Percentiles rank a stretch among this genome's conserved stretches.
Evolutionary conservation across 108 stramenopile species (phyloP).

Genomic region (Conticribra guillardii): DNA sequence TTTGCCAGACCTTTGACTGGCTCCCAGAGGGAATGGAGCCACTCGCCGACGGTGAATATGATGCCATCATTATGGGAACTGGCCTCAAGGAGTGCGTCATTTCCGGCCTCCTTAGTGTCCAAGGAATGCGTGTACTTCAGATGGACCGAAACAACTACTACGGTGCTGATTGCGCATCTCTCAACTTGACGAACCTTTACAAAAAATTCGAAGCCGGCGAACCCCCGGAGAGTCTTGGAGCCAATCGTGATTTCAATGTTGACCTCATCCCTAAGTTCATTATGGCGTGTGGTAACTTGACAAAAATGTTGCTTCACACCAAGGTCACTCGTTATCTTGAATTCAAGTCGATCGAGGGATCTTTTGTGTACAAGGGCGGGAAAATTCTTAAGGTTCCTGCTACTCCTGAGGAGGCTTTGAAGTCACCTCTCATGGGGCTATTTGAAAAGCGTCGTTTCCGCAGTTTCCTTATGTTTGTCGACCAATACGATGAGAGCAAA

Average conservation of each 20-base stretch:
- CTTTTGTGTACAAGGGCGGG: conserved; percentile 95
- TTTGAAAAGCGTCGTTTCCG: conserved; percentile 99
- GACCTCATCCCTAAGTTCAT: conserved; percentile 99
- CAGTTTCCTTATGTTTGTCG: conserved; percentile 93
- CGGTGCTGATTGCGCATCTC: conserved; percentile 97
- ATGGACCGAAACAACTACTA: conserved; percentile 98
- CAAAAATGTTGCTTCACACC: conserved; percentile 98
- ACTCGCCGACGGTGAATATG: conserved; percentile 99
- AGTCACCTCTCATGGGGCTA: conserved; percentile 93
- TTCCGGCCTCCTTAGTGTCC: conserved; percentile 92
- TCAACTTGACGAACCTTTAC: conserved; percentile 96
- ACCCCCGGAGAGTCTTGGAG: conserved; percentile 80
- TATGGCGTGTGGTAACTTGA: conserved; percentile 99
- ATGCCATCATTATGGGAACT: conserved; percentile 98
- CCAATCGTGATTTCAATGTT: conserved; percentile 97
- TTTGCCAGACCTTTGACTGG: conserved; percentile 79
- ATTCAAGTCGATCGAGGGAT: conserved; percentile 96
- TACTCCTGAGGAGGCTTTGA: conserved; percentile 91
- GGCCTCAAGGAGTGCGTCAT: conserved; percentile 99
- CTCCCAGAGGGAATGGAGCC: conserved; percentile 92
- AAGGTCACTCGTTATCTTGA: conserved; percentile 98
- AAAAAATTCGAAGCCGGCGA: conserved; percentile 94
- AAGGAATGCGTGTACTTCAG: conserved; percentile 96
- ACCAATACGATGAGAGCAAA: conserved; percentile 83
- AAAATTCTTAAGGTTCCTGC: conserved; percentile 95